Evolutionary conservation across 2,329 filamentous ascomycete species (phyloP).

Genomic region (Aspergillus hiratsukae): DNA sequence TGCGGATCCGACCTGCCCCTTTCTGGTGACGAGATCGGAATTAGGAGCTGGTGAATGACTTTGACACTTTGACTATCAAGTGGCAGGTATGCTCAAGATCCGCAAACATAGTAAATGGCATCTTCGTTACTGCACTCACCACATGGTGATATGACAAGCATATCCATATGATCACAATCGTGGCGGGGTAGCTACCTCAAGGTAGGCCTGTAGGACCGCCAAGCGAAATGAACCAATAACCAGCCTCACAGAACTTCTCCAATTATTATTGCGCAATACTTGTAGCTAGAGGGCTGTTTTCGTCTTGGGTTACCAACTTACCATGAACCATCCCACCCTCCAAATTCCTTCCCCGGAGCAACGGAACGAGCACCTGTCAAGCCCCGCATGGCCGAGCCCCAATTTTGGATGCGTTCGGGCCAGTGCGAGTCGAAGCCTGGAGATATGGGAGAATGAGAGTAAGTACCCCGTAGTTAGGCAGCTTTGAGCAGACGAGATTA

Average conservation of each 20-base stretch:
- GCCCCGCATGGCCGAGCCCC: conserved; percentile 33
- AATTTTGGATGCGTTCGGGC: conserved; percentile 12
- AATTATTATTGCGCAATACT: not conserved
- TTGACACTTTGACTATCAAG: too few relatives aligned
- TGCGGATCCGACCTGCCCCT: not conserved
- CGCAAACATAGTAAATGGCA: not conserved
- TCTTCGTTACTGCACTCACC: not conserved
- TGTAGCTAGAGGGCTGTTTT: not conserved
- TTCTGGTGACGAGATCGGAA: too few relatives aligned
- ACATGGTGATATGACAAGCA: not conserved
- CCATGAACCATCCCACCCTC: not conserved
- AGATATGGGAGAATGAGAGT: conserved; percentile 3
- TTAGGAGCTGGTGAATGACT: too few relatives aligned
- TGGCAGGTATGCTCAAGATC: not conserved
- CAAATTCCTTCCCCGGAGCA: conserved; percentile 27
- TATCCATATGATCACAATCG: not conserved
- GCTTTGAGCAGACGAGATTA: not conserved
- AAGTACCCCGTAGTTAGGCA: not conserved
- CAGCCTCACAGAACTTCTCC: not conserved
- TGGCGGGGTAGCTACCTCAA: not conserved
- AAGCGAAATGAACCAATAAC: not conserved
- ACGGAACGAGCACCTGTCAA: conserved; percentile 26
- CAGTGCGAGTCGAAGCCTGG: conserved; percentile 1
- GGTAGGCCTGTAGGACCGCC: not conserved
- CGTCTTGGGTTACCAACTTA: not conserved